Base-by-base conservation (phyloP, 1,284 basidiomycete species). In the Wallemia mellicola region DNA sequence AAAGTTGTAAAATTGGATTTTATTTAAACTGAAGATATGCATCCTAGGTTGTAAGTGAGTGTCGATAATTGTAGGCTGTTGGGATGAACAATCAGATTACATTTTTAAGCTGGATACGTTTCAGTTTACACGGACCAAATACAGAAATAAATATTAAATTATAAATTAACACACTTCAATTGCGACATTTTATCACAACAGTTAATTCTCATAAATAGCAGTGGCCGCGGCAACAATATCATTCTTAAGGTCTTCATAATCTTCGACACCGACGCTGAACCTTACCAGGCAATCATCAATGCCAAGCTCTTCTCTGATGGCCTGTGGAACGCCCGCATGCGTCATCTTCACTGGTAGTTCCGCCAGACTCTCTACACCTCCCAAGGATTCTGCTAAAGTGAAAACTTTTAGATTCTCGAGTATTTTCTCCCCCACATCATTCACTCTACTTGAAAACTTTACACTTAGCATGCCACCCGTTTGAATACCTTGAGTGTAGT, bases 281-380 rank as follows among this genome's bases (percentile, higher is more conserved):
- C 91, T 74, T 27, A 95, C 74, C 60, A 96, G 71, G 65, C 83
- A 81, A 28, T 81, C 80, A 9, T 79, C 79, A 66, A 96, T 92
- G 1, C 87, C 86, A 27, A 89, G 72, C 25, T 72, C 62, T 22
- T 73, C 75, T 19, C 86, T 74, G 67, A 85, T 82, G 14, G 72
- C 78, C n/a, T 74, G 73, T 0, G 85, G 82, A 58, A 91, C 78
- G 58, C 77, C 66, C 28, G 76, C 81, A 67, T 86, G 82, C n/a
- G 87, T 89, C 83, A 94, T 89, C 66, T 74, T 73, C 56, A 79
- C 79, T 0, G 86, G 86, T 48, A 83, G 76, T 70, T 92, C 87
- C 5, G 83, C 83, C 59, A 94, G 72, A 68, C 79, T 82, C 75
- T 96, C 91, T 17, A 94, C 86, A 0, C 89, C 91, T 1, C 91